These are phyloP conservation scores for Achaetomium macrosporum DNA, from an alignment of 2,329 filamentous ascomycete species.

Conservation along the genomic window DNA sequence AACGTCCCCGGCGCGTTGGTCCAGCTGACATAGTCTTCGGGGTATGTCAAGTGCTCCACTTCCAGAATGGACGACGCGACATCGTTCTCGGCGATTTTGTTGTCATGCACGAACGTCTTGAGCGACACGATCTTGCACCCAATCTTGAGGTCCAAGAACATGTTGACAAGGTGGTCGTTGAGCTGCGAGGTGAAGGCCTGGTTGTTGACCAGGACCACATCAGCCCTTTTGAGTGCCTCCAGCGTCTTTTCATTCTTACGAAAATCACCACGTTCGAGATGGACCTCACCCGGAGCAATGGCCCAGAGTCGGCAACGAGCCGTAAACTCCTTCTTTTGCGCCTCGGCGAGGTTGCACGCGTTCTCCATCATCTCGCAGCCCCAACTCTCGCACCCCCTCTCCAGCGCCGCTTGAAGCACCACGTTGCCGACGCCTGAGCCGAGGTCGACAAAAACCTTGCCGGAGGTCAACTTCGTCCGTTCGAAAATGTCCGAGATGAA, in stretches of 20 bases:
- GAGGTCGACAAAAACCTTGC: constrained; percentile 86
- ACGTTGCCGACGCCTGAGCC: constrained; percentile 97
- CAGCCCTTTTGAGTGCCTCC: constrained; percentile 70
- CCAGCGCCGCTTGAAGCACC: constrained; percentile 84
- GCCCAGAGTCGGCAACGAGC: constrained; percentile 89
- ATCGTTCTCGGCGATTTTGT: constrained; percentile 70
- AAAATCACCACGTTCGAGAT: constrained; percentile 79
- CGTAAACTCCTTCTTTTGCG: constrained; percentile 75
- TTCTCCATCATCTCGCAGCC: constrained; percentile 96
- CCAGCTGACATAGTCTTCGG: constrained; percentile 83
- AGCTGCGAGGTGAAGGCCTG: constrained; percentile 87
- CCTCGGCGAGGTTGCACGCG: constrained; percentile 72
- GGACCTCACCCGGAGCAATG: constrained; percentile 69
- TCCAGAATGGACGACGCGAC: constrained; percentile 76
- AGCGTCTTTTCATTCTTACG: constrained; percentile 65
- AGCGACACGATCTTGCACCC: constrained; percentile 87
- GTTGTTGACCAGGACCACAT: constrained; percentile 97
- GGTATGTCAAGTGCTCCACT: constrained; percentile 58
- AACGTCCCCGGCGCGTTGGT: constrained; percentile 77
- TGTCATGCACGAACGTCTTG: constrained; percentile 81
- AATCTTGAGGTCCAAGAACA: constrained; percentile 89
- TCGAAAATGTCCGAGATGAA: constrained; percentile 80
- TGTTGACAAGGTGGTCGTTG: constrained; percentile 77
- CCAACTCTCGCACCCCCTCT: constrained; percentile 91
- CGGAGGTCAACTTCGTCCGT: constrained; percentile 69